These are phyloP conservation scores for Xanthoconium purpureum DNA, from an alignment of 768 basidiomycete species.

Conservation along the genomic window DNA sequence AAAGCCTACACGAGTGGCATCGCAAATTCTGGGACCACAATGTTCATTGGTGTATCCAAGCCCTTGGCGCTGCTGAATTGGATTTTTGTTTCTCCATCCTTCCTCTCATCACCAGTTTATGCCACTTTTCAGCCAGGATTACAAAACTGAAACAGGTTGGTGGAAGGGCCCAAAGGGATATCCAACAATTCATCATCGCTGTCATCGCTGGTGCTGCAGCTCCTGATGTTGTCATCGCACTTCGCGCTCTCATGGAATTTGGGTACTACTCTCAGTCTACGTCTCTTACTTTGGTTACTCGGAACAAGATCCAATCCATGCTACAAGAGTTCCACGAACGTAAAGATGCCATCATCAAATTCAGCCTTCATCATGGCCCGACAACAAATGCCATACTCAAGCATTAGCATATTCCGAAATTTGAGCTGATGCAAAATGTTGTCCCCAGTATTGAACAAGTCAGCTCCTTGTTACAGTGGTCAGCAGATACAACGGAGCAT, in stretches of 20 bases:
- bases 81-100: too few relatives aligned
- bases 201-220: conserved; percentile 35
- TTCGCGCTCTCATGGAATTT: conserved; percentile 39
- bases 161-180: conserved; percentile 36
- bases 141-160: conserved; percentile 41
- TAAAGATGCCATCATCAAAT: conserved; percentile 34
- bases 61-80: background rate
- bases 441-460: background rate
- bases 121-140: conserved; percentile 39
- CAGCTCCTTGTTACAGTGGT: background rate
- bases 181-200: conserved; percentile 35
- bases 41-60: background rate
- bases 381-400: conserved; percentile 20
- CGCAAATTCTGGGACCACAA: background rate
- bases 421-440: too few relatives aligned
- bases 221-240: conserved; percentile 27
- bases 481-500: too few relatives aligned
- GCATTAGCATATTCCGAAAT: conserved; percentile 43
- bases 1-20: background rate
- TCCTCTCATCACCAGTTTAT: conserved; percentile 19
- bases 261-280: conserved; percentile 33
- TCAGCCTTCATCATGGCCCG: conserved; percentile 22
- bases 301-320: conserved; percentile 18
- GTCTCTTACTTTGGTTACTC: conserved; percentile 4
- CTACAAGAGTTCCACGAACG: conserved; percentile 34